Percentiles rank a stretch among this genome's conserved stretches.
Conservation (phyloP, 352 stramenopile genomes). For the Pythium periplocum region DNA sequence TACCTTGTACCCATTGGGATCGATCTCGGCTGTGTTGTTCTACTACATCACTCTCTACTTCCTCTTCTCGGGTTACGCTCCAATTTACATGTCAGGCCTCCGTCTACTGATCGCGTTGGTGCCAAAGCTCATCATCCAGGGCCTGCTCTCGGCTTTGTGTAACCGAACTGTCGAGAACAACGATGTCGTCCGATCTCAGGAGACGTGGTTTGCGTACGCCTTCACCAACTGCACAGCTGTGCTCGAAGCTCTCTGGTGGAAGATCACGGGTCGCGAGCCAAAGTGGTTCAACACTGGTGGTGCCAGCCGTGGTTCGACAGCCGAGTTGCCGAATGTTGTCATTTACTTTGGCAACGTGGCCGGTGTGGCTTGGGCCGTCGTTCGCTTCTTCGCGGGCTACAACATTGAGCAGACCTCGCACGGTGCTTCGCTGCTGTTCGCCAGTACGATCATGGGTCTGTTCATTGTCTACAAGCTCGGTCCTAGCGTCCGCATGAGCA, state of each 20-base stretch:
- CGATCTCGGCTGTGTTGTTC: conserved; percentile 74
- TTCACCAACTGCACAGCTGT: conserved; percentile 80
- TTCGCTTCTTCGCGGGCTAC: conserved; percentile 77
- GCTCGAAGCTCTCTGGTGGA: conserved; percentile 77
- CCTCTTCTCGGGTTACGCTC: conserved; percentile 71
- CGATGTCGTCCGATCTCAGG: conserved; percentile 76
- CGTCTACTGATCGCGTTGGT: conserved; percentile 73
- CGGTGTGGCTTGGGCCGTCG: conserved; percentile 60
- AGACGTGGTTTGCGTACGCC: conserved; percentile 81
- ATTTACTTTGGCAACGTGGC: conserved; percentile 70
- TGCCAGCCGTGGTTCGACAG: conserved; percentile 52
- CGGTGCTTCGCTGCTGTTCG: conserved; percentile 65
- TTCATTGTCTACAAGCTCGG: conserved; percentile 79
- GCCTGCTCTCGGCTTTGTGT: conserved; percentile 65
- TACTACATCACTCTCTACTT: conserved; percentile 87
- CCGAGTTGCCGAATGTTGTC: conserved; percentile 72
- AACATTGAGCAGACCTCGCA: conserved; percentile 71
- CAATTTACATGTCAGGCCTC: conserved; percentile 72
- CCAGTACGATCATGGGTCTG: conserved; percentile 75
- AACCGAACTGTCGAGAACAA: conserved; percentile 84
- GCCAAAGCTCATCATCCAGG: conserved; percentile 75
- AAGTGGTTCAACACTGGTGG: conserved; percentile 80
- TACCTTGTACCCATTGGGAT: conserved; percentile 76
- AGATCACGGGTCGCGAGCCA: conserved; percentile 74
- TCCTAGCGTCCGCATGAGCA: conserved; percentile 79